phyloP scores from a whole-genome alignment of 2,329 filamentous ascomycete genomes.

The Aschersonia sp. region DNA sequence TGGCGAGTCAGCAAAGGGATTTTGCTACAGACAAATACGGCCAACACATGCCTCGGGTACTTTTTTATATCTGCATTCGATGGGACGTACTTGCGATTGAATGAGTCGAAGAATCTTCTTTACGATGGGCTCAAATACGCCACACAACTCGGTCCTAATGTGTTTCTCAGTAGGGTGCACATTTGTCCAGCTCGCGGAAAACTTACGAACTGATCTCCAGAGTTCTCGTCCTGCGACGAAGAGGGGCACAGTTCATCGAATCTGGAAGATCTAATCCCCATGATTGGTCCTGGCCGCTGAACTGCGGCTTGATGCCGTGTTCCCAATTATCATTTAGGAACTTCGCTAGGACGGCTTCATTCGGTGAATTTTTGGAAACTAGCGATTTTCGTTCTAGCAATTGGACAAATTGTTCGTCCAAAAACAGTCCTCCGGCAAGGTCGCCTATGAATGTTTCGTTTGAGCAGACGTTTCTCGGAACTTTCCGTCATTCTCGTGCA shows the following conservation, averaged over 20 bases:
- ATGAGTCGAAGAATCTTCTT: constrained; percentile 11
- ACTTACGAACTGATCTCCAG: neutral
- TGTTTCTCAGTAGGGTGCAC: too few relatives aligned
- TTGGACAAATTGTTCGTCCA: constrained; percentile 20
- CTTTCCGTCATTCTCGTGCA: too few relatives aligned
- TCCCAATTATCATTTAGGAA: constrained; percentile 16
- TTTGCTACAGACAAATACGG: neutral
- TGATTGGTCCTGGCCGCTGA: constrained; percentile 3
- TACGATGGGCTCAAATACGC: constrained; percentile 10
- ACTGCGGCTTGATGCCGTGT: constrained; percentile 13
- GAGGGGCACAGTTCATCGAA: neutral
- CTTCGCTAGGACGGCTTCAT: neutral
- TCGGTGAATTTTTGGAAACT: neutral
- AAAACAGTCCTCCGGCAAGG: constrained; percentile 23
- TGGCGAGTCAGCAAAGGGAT: neutral
- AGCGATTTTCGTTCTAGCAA: constrained; percentile 14
- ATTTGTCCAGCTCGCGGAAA: neutral
- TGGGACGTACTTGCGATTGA: constrained; percentile 8
- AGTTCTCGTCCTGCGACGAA: neutral
- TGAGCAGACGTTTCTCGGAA: neutral
- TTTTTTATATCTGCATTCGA: constrained; percentile 4
- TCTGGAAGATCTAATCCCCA: constrained; percentile 11
- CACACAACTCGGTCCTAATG: neutral
- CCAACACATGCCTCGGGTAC: constrained; percentile 12
- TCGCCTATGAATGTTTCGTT: constrained; percentile 10